Evolutionary conservation across 306 rosid genomes (phyloP), one percentile per base, ranked within the genome.

Genomic region (Erythrophleum fordii): DNA sequence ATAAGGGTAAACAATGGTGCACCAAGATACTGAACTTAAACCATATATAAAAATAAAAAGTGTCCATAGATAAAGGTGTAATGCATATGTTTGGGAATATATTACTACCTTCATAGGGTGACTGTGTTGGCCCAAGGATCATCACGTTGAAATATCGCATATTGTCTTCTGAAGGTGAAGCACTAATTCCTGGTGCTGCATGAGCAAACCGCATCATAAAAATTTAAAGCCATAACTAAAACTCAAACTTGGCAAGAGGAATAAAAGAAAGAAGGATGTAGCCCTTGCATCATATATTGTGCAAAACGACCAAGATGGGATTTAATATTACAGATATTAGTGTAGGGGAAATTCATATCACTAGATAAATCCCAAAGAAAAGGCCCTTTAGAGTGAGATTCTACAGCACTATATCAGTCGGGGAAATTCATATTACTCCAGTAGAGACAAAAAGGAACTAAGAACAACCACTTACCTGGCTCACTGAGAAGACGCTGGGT

Each of bases 401-500:
- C 53, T 16, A 80, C 42, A 61, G 52, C 28, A 70, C 65, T 14
- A 65, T 12, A 29, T 26, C 49, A 48, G 28, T 2, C n/a, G 18
- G 29, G 10, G 7, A 29, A 10, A 46, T 66, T 26, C 72, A 72
- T 68, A 72, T 37, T 73, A 64, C 34, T 48, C 65, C 45, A 29
- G 29, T 25, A 73, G 31, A 23, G 1, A 78, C 56, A 58, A 12
- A 14, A 13, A 44, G 17, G 25, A 76, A 44, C 72, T n/a, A 52
- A 42, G 52, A 46, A 61, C 13, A 46, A 48, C 5, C 39, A 84
- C 77, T 79, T 72, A 92, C 98, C 98, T 46, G 98, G 98, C 80
- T 94, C 98, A 87, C 98, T 94, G 55, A 94, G 94, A 53, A 94
- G 90, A 72, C 98, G 97, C 86, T 94, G 97, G 59, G 98, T 94